These are phyloP conservation scores for Agaricus sinodeliciosus DNA, from an alignment of 768 basidiomycete genomes.

Conservation along the genomic window DNA sequence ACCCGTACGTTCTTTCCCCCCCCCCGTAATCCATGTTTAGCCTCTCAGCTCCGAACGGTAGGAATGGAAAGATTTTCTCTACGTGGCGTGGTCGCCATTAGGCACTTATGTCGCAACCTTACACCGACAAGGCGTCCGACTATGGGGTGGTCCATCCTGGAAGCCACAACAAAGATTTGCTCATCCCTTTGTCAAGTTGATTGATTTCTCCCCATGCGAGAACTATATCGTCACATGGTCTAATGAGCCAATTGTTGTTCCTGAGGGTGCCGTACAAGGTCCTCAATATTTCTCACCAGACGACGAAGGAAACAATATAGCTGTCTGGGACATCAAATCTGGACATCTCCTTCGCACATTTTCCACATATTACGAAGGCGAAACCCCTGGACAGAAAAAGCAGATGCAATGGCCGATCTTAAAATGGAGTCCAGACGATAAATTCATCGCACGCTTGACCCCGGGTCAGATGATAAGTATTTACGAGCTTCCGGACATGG, in stretches of 20 bases:
- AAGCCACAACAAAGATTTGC: constrained; percentile 85
- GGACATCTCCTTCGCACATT: constrained; percentile 91
- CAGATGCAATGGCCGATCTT: constrained; percentile 92
- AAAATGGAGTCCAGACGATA: constrained; percentile 97
- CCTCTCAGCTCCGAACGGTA: constrained; percentile 19
- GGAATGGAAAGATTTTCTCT: constrained; percentile 94
- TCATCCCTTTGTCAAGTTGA: constrained; percentile 89
- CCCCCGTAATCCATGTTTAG: constrained; percentile 10
- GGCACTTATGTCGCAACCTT: constrained; percentile 94
- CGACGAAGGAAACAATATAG: constrained; percentile 94
- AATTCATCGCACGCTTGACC: constrained; percentile 85
- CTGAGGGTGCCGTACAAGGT: constrained; percentile 74
- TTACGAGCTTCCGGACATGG: constrained; percentile 93
- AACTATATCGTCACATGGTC: constrained; percentile 98
- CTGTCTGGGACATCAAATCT: constrained; percentile 98
- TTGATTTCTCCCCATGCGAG: constrained; percentile 97
- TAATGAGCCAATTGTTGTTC: constrained; percentile 83
- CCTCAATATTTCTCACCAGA: constrained; percentile 85
- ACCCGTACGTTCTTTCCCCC: constrained; percentile 43
- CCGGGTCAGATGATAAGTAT: constrained; percentile 93
- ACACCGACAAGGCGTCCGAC: constrained; percentile 89
- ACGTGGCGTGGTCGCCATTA: constrained; percentile 93
- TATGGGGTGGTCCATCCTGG: constrained; percentile 95
- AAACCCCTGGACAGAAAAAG: constrained; percentile 55
- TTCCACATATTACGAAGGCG: constrained; percentile 54